phyloP scores from a whole-genome alignment of 148 eudicot species.

The Amaranthus palmeri region DNA sequence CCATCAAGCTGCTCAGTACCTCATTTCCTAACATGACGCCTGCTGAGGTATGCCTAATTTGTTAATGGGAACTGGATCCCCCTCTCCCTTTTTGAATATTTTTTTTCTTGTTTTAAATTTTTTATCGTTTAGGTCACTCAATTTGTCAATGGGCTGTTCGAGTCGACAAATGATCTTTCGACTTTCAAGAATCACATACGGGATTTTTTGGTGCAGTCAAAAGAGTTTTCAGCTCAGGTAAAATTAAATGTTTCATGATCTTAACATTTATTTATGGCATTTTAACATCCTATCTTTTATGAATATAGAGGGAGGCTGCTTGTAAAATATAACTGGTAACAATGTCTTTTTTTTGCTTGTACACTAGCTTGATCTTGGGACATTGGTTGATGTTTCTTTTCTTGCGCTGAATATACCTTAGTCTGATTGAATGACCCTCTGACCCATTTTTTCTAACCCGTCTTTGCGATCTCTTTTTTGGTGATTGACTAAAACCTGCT shows the following conservation, averaged over 20 bases:
- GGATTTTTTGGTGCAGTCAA: slow-evolving; percentile 95
- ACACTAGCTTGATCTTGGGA: background rate
- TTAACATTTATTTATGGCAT: slow-evolving; percentile 1
- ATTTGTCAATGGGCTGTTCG: slow-evolving; percentile 83
- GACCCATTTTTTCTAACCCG: too few relatives aligned
- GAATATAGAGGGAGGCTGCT: background rate
- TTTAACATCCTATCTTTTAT: background rate
- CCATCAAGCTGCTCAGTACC: slow-evolving; percentile 77
- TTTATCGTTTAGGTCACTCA: slow-evolving; percentile 62
- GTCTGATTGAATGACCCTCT: too few relatives aligned
- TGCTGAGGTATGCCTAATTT: slow-evolving; percentile 52
- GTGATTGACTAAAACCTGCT: too few relatives aligned
- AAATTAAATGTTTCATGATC: background rate
- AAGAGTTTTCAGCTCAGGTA: slow-evolving; percentile 98
- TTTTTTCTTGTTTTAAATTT: background rate
- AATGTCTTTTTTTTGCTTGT: background rate
- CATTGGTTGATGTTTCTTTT: background rate
- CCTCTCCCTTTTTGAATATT: background rate
- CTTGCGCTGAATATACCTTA: background rate
- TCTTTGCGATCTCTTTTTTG: too few relatives aligned
- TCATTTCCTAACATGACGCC: slow-evolving; percentile 94
- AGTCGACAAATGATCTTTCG: slow-evolving; percentile 66
- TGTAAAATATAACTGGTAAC: background rate
- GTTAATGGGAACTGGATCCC: background rate
- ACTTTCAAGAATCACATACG: slow-evolving; percentile 90